These are phyloP conservation scores for Pseudocercospora cruenta DNA, from an alignment of 2,329 filamentous ascomycete genomes.

Conservation along the genomic window DNA sequence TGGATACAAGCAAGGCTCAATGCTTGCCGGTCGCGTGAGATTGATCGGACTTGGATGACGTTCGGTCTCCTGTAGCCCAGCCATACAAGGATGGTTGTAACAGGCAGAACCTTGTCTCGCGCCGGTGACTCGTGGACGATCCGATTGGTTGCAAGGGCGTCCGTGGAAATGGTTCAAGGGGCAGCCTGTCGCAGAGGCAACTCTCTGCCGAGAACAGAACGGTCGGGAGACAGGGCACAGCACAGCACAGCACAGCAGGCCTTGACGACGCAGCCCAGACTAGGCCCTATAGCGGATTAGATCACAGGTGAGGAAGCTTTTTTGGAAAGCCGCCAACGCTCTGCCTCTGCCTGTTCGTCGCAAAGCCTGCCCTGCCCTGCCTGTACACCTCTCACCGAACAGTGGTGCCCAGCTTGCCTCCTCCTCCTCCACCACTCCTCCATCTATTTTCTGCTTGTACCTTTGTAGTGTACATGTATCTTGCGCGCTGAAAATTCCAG, in stretches of 20 bases:
- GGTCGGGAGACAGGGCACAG: neutral
- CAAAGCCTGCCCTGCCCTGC: too few relatives aligned
- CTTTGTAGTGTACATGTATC: neutral
- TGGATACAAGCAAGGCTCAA: neutral
- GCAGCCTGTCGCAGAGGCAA: neutral
- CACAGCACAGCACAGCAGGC: neutral
- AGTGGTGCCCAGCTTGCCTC: neutral
- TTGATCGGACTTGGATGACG: conserved; percentile 13
- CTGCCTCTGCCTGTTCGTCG: neutral
- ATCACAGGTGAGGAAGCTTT: neutral
- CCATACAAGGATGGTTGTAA: neutral
- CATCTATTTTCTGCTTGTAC: neutral
- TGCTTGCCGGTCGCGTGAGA: conserved; percentile 7
- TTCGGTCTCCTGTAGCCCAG: conserved; percentile 3
- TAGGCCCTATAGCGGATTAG: neutral
- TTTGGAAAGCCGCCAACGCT: neutral
- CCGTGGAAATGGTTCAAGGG: neutral
- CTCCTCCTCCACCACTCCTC: neutral
- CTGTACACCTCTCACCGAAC: neutral
- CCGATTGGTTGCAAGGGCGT: neutral
- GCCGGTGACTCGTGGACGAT: neutral
- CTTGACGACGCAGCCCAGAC: neutral
- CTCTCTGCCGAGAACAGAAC: neutral
- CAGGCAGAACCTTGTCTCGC: conserved; percentile 9
- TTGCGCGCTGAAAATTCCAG: neutral